Percentiles rank a stretch among this genome's conserved stretches.
Evolutionary conservation across 1,139 yeast species (phyloP).

Genomic region (Citeromyces hawaiiensis): DNA sequence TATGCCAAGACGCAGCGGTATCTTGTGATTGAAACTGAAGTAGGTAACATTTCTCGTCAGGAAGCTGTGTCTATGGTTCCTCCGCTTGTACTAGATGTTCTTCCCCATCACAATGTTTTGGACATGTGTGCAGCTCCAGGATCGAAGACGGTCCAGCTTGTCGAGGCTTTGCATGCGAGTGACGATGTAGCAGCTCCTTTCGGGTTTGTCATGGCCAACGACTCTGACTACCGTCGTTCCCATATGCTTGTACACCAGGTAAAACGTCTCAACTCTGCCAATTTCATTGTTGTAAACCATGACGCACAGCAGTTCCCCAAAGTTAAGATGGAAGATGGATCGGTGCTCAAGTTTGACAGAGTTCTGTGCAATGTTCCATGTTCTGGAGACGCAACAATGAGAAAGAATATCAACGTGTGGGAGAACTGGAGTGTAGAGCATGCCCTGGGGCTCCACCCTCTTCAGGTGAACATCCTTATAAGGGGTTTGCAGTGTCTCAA

Average conservation of each 20-base stretch:
- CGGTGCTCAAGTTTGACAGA: slow-evolving; percentile 69
- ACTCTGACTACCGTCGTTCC: slow-evolving; percentile 87
- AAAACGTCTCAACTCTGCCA: slow-evolving; percentile 87
- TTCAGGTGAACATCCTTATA: slow-evolving; percentile 77
- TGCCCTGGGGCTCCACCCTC: slow-evolving; percentile 77
- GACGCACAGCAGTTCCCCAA: slow-evolving; percentile 95
- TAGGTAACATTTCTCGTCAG: slow-evolving; percentile 93
- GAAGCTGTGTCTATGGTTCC: slow-evolving; percentile 99
- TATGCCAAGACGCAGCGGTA: slow-evolving; percentile 86
- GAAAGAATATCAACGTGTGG: slow-evolving; percentile 95
- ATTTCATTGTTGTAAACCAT: slow-evolving; percentile 90
- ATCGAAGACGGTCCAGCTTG: slow-evolving; percentile 91
- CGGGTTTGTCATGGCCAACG: slow-evolving; percentile 94
- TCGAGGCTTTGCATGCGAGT: slow-evolving; percentile 74
- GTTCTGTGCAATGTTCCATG: slow-evolving; percentile 97
- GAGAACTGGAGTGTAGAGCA: slow-evolving; percentile 85
- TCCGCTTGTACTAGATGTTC: slow-evolving; percentile 79
- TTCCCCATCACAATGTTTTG: slow-evolving; percentile 82
- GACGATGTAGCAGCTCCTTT: slow-evolving; percentile 42
- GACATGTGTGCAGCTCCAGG: slow-evolving; percentile 99
- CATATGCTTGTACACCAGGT: slow-evolving; percentile 98
- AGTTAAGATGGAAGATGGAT: slow-evolving; percentile 35
- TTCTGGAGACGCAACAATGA: slow-evolving; percentile 98
- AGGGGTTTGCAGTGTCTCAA: slow-evolving; percentile 86
- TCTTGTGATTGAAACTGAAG: slow-evolving; percentile 88